Percentiles rank a stretch among this genome's conserved stretches.
These are phyloP conservation scores for Suillus paluster DNA, from an alignment of 768 basidiomycete genomes.

Conservation along the genomic window DNA sequence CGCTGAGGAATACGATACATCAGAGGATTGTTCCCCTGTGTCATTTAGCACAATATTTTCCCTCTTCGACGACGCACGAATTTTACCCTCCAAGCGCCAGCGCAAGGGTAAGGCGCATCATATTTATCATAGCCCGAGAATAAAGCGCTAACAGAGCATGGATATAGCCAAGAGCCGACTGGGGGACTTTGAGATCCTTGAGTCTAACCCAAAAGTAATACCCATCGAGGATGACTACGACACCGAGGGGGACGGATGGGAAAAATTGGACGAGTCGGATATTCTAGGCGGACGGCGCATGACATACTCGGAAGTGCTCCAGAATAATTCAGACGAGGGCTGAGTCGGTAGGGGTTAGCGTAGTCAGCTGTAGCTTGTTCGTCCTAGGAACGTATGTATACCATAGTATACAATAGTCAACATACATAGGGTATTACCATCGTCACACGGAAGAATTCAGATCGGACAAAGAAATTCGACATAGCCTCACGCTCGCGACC, in stretches of 20 bases:
- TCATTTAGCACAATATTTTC: not conserved
- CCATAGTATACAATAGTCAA: not conserved
- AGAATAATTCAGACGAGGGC: slow-evolving; percentile 9
- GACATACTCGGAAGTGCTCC: slow-evolving; percentile 30
- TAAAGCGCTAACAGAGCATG: not conserved
- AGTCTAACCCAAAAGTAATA: slow-evolving; percentile 21
- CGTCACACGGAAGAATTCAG: not conserved
- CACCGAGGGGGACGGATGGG: slow-evolving; percentile 24
- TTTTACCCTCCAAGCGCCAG: slow-evolving; percentile 7
- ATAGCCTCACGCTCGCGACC: slow-evolving; percentile 5
- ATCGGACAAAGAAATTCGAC: not conserved
- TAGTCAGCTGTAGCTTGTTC: not conserved
- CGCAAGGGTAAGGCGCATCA: slow-evolving; percentile 17
- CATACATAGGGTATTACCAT: not conserved
- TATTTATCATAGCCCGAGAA: not conserved
- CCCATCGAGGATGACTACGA: slow-evolving; percentile 14
- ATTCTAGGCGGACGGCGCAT: slow-evolving; percentile 13
- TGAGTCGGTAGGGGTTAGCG: not conserved
- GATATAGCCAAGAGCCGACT: slow-evolving; percentile 16
- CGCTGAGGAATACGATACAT: not conserved
- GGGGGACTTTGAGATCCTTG: slow-evolving; percentile 28
- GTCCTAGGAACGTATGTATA: not conserved
- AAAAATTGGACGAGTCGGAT: slow-evolving; percentile 18
- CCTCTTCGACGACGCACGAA: slow-evolving; percentile 9
- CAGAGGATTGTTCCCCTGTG: not conserved